Base-by-base conservation (phyloP, 2,329 filamentous ascomycete species). In the Fusarium acutatum region DNA sequence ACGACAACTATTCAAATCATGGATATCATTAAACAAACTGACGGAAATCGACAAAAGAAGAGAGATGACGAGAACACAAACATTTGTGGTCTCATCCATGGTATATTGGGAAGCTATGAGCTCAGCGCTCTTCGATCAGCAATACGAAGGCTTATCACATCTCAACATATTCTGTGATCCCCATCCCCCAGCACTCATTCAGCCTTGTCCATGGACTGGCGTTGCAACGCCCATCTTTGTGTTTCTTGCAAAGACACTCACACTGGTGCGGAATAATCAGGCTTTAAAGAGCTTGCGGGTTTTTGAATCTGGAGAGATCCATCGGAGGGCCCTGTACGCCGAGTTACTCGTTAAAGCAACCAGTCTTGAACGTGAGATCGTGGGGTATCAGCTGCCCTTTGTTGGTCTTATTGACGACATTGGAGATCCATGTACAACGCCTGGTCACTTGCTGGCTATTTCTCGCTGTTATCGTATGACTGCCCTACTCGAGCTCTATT, bases 101-200 rank as follows among this genome's bases (percentile, higher is more conserved):
- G 61, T 73, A 8, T 74, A 74, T 50, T 74, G 67, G 70, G 72
- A 74, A 40, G 63, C 70, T 4, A 64, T 74, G 70, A 50, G 46
- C 18, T 73, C 70, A 6, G 62, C 70, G 22, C 18, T 74, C 1
- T n/a, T 71, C 6, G 67, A 74, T 20, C 70, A 74, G n/a, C 49
- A 71, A 7, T 63, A 49, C 8, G 58, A 59, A 34, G 49, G 22
- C 5, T 9, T 73, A 18, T 73, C 67, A 7, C 62, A 74, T 26
- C 60, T 73, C 7, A 60, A 49, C 9, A 47, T 35, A 5, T 73
- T 73, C 15, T 56, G 54, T 12, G 35, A 50, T 15, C 47, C 64
- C 6, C 22, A 26, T 3, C 32, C 60, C 1, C n/a, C 32, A 3
- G 30, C 52, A 11, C 43, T 60, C 4, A 38, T 56, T 2, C 52